Evolutionary conservation across 2,329 filamentous ascomycete genomes (phyloP).

Genomic region (Allantophomopsis cytisporea): DNA sequence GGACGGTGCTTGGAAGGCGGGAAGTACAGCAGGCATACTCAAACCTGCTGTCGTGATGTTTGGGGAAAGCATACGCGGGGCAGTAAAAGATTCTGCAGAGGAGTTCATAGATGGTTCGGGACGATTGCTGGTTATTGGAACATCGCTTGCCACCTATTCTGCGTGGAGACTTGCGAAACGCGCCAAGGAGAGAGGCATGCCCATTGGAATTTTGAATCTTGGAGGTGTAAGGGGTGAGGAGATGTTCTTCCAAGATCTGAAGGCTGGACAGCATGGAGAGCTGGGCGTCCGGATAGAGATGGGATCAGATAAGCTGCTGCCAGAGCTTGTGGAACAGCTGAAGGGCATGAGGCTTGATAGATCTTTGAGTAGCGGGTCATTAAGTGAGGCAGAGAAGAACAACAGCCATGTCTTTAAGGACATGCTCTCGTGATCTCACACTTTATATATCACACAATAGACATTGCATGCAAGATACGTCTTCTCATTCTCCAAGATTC

Average conservation of each 20-base stretch:
- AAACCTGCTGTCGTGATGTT: constrained; percentile 97
- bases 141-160: constrained; percentile 86
- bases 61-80: constrained; percentile 66
- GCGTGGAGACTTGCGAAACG: constrained; percentile 82
- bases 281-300: constrained; percentile 42
- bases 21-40: constrained; percentile 61
- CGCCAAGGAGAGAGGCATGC: constrained; percentile 70
- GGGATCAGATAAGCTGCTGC: constrained; percentile 42
- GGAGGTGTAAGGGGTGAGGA: constrained; percentile 74
- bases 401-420: constrained; percentile 35
- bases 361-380: constrained; percentile 2
- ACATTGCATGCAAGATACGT: too few relatives aligned
- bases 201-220: constrained; percentile 78
- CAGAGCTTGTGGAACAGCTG: constrained; percentile 38
- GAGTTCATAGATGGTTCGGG: constrained; percentile 64
- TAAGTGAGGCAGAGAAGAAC: constrained; percentile 6
- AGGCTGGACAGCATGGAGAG: constrained; percentile 34
- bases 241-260: constrained; percentile 46
- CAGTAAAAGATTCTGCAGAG: constrained; percentile 66
- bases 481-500: too few relatives aligned
- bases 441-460: neutral
- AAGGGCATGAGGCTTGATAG: constrained; percentile 2
- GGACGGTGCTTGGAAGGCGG: constrained; percentile 65
- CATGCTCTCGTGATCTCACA: constrained; percentile 36
- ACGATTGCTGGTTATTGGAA: constrained; percentile 69